Evolutionary conservation across 2,329 filamentous ascomycete species (phyloP), one percentile per base, ranked within the genome.

Genomic region (Pezicula radicicola): DNA sequence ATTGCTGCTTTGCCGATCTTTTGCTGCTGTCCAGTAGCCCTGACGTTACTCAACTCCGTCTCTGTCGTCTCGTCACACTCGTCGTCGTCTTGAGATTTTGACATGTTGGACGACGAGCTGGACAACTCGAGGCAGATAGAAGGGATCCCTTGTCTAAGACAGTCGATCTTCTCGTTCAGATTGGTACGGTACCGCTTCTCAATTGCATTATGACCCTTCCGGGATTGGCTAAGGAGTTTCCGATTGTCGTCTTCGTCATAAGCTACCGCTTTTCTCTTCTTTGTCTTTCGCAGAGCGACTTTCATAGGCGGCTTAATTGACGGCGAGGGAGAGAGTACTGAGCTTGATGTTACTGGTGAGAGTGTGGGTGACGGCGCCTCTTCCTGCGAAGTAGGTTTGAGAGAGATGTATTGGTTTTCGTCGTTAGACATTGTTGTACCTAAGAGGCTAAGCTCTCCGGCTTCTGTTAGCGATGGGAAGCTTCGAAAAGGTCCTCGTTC

Each of bases 1-100:
- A 61, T 55, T 2, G 59, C 57, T 9, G 58, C 60, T 49, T 62
- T 61, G 13, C 57, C 57, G 35, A 54, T 56, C 21, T 60, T 60
- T 13, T 33, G 30, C 35, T 57, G 48, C 40, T 50, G 41, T 8
- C 28, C 46, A 13, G 44, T 46, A 36, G 55, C 55, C 12, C 21
- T 27, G 6, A 55, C 53, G 5, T 35, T 48, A 13, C 19, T 21
- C n/a, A 13, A 35, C 5, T 33, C 30, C 30, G 9, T 33, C 12
- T 13, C 30, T 33, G 30, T 13, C 30, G 12, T 33, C 30, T 37
- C 48, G 13, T 54, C 51, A 6, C 19, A 43, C n/a, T 48, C 50
- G 15, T 56, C 54, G 6, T 37, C 45, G n/a, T 49, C 51, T n/a
- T 51, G 33, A 16, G 30, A 40, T 7, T 19, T 28, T 15, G 42